Evolutionary conservation across 306 rosid species (phyloP).

Genomic region (Cucurbita maxima): DNA sequence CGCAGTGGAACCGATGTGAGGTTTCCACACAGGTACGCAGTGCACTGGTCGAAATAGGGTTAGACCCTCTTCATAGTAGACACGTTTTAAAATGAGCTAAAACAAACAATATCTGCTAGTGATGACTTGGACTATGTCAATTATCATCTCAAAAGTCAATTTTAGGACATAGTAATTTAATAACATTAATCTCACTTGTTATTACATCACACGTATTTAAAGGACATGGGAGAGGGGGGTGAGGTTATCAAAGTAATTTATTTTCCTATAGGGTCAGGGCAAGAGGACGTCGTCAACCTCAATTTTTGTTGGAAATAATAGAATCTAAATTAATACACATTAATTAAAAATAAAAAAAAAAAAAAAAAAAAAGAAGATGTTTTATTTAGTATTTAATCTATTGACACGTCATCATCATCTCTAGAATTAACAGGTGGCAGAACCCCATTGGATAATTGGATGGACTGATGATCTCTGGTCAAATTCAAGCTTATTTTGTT

Average conservation of each 20-base stretch:
- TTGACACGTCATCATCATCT: background rate
- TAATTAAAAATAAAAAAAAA: background rate
- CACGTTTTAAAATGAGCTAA: no score
- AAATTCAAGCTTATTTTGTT: constrained; percentile 30
- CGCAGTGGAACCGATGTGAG: no score
- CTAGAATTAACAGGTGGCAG: background rate
- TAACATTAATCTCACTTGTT: background rate
- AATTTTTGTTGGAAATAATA: background rate
- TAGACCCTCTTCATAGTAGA: no score
- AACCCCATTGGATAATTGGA: background rate
- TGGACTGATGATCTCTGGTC: background rate
- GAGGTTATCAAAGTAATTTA: constrained; percentile 1
- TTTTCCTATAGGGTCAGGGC: background rate
- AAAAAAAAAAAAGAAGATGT: background rate
- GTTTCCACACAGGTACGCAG: no score
- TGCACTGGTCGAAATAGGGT: no score
- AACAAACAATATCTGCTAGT: no score
- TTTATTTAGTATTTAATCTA: constrained; percentile 1
- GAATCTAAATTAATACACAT: background rate
- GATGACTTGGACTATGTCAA: no score
- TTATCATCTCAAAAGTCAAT: no score
- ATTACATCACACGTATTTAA: background rate
- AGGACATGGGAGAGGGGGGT: background rate
- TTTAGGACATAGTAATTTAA: no score
- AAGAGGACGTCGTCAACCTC: background rate